Conservation (phyloP, 169 alveolate species). For the Cryptosporidium ryanae region DNA sequence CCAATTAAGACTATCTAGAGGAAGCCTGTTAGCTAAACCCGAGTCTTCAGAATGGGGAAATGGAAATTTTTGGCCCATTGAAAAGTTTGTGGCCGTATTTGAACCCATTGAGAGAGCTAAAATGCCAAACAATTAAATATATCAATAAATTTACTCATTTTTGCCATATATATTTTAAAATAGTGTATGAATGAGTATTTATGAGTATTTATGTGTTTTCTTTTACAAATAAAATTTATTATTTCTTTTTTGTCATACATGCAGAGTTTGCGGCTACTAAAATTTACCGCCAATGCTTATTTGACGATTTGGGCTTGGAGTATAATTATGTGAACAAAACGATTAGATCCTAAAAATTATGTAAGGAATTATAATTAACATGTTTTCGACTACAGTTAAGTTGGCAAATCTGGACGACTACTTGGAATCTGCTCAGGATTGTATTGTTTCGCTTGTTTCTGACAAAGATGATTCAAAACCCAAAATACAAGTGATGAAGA, state of each 20-base stretch:
- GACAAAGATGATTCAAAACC: constrained; percentile 72
- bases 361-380: neutral
- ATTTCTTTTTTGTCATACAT: too few relatives aligned
- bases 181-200: too few relatives aligned
- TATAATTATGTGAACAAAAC: too few relatives aligned
- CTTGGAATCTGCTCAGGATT: constrained; percentile 87
- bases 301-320: too few relatives aligned
- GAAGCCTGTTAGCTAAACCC: constrained; percentile 41
- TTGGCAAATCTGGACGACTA: constrained; percentile 87
- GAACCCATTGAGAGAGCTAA: constrained; percentile 73
- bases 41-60: constrained; percentile 74
- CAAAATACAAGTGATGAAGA: constrained; percentile 32
- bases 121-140: constrained; percentile 18
- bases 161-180: neutral
- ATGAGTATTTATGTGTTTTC: too few relatives aligned
- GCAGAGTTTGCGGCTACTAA: too few relatives aligned
- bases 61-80: constrained; percentile 74
- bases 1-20: constrained; percentile 53
- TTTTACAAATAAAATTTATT: too few relatives aligned
- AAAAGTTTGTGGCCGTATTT: constrained; percentile 68
- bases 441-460: constrained; percentile 84
- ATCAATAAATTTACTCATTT: neutral
- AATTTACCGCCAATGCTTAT: too few relatives aligned
- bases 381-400: constrained; percentile 86
- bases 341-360: too few relatives aligned